These are phyloP conservation scores for Podospora appendiculata DNA, from an alignment of 495 filamentous ascomycete genomes.

Conservation along the genomic window DNA sequence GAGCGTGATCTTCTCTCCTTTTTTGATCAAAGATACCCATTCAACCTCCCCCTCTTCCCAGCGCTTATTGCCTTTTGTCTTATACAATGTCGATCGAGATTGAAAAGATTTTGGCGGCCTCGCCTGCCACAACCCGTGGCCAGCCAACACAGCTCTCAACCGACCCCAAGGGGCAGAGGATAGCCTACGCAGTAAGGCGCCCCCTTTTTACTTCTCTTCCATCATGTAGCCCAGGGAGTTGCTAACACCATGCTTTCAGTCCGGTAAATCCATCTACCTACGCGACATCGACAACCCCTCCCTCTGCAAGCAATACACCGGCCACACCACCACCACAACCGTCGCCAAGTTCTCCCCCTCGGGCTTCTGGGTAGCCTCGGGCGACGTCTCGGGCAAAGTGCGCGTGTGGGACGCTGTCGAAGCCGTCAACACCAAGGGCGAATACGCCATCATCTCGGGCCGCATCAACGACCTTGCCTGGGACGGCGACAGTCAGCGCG, in stretches of 20 bases:
- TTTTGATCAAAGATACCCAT: neutral
- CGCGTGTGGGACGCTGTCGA: slow-evolving; percentile 79
- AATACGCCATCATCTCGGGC: slow-evolving; percentile 91
- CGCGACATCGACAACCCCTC: slow-evolving; percentile 87
- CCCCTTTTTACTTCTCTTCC: neutral
- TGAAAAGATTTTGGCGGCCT: slow-evolving; percentile 47
- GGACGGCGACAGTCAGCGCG: slow-evolving; percentile 94
- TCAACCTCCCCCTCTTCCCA: too few species aligned
- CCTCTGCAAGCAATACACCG: slow-evolving; percentile 75
- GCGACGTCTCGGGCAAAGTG: slow-evolving; percentile 76
- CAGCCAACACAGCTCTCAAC: slow-evolving; percentile 84
- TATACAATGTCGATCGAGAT: slow-evolving; percentile 42
- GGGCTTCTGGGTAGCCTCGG: slow-evolving; percentile 92
- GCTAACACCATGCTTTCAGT: slow-evolving; percentile 39
- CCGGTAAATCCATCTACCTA: slow-evolving; percentile 92
- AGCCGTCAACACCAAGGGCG: slow-evolving; percentile 64
- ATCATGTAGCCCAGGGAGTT: neutral
- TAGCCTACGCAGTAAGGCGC: slow-evolving; percentile 80
- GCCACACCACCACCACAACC: slow-evolving; percentile 78
- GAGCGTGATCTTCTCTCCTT: neutral
- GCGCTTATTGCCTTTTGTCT: too few species aligned
- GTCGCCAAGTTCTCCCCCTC: slow-evolving; percentile 93
- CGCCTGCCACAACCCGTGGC: slow-evolving; percentile 75
- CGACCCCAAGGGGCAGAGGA: slow-evolving; percentile 84
- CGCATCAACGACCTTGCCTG: slow-evolving; percentile 93